Percentiles rank a stretch among this genome's conserved stretches.
These are phyloP conservation scores for Dalbergia cochinchinensis DNA, from an alignment of 306 rosid genomes.

Conservation along the genomic window DNA sequence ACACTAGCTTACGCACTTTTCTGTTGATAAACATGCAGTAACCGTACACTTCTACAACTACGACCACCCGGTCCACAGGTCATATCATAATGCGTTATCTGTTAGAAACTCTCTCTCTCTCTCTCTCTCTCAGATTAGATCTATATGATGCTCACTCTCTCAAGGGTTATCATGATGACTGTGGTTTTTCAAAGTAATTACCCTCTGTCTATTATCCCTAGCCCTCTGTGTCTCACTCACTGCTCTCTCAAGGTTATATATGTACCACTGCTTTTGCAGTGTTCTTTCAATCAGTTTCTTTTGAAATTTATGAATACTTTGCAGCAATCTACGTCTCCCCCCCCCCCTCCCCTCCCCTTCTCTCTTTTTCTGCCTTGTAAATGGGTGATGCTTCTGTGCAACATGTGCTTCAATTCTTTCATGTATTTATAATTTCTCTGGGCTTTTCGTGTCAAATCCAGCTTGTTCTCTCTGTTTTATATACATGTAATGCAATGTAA, in stretches of 20 bases:
- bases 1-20: conserved; percentile 41
- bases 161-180: conserved; percentile 29
- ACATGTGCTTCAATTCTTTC: not conserved
- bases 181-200: conserved; percentile 37
- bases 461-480: not conserved
- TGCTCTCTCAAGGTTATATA: conserved; percentile 36
- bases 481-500: not conserved
- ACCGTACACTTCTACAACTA: conserved; percentile 40
- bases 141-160: conserved; percentile 36
- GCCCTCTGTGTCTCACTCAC: not conserved
- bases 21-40: conserved; percentile 44
- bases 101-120: not conserved
- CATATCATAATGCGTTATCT: not conserved
- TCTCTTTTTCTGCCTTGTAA: too few relatives aligned
- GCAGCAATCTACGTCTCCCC: not conserved
- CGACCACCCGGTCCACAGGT: not conserved
- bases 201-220: conserved; percentile 37
- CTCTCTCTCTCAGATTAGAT: not conserved
- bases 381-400: too few relatives aligned
- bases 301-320: conserved; percentile 18
- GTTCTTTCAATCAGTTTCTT: conserved; percentile 39
- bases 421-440: conserved; percentile 14
- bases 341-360: too few relatives aligned
- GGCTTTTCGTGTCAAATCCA: conserved; percentile 13
- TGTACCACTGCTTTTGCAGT: conserved; percentile 25